These are phyloP conservation scores for Talaromyces pinophilus DNA, from an alignment of 2,329 filamentous ascomycete genomes.

Conservation along the genomic window DNA sequence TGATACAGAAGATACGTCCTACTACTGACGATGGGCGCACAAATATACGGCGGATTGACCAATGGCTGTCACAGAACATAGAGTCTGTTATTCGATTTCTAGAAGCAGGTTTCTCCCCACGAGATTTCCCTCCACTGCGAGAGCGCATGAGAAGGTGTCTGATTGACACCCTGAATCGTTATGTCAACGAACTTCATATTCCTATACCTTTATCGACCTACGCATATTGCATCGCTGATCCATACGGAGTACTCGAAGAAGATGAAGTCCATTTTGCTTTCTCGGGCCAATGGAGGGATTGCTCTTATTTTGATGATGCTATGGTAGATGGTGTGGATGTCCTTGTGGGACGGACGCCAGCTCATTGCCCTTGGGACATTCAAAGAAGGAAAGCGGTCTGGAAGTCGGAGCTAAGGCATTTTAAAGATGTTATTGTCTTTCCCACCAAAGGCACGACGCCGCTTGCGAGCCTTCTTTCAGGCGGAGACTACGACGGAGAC, in stretches of 20 bases:
- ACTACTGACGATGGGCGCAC: constrained; percentile 31
- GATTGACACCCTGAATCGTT: constrained; percentile 41
- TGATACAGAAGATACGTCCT: constrained; percentile 38
- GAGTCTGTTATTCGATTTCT: constrained; percentile 42
- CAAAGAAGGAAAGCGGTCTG: constrained; percentile 56
- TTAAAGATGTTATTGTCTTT: constrained; percentile 62
- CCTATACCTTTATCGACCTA: constrained; percentile 55
- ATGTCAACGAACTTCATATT: constrained; percentile 52
- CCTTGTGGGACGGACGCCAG: constrained; percentile 60
- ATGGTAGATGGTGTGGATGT: constrained; percentile 53
- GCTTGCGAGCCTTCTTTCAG: constrained; percentile 61
- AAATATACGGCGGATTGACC: constrained; percentile 34
- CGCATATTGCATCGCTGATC: constrained; percentile 60
- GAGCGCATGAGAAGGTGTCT: constrained; percentile 44
- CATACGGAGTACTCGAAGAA: constrained; percentile 51
- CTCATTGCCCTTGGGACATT: constrained; percentile 60
- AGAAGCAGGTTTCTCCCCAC: constrained; percentile 52
- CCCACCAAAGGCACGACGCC: constrained; percentile 54
- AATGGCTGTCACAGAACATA: constrained; percentile 37
- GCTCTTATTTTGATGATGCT: constrained; percentile 43
- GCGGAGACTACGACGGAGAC: constrained; percentile 67
- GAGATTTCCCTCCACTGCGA: constrained; percentile 44
- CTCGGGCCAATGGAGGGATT: constrained; percentile 48
- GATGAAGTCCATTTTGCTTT: constrained; percentile 60
- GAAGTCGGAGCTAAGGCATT: constrained; percentile 54